Evolutionary conservation across 805 yeast species (phyloP).

Genomic region (Candida ficus): DNA sequence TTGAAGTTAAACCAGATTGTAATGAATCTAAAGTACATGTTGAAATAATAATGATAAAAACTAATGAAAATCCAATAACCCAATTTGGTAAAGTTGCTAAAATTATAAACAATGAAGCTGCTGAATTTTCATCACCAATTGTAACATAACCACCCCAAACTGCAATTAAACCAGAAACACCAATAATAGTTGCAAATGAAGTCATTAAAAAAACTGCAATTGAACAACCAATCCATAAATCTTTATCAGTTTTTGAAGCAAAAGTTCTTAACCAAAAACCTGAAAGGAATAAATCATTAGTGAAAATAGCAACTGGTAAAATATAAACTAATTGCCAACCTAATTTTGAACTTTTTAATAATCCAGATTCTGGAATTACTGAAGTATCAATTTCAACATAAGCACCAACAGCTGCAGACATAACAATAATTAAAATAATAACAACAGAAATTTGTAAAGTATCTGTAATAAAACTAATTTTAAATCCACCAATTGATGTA

Average conservation of each 20-base stretch:
- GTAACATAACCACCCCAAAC: constrained; percentile 79
- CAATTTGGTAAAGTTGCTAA: constrained; percentile 73
- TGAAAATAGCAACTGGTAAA: constrained; percentile 76
- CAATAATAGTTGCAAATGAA: constrained; percentile 63
- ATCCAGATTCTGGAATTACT: constrained; percentile 57
- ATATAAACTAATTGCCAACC: constrained; percentile 92
- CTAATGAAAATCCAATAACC: constrained; percentile 79
- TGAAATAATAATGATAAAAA: constrained; percentile 67
- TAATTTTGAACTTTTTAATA: constrained; percentile 59
- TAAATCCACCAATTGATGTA: constrained; percentile 85
- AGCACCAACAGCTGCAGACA: constrained; percentile 74
- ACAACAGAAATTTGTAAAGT: constrained; percentile 78
- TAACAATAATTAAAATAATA: constrained; percentile 58
- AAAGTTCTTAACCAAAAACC: constrained; percentile 95
- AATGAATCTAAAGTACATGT: constrained; percentile 87
- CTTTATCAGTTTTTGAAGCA: constrained; percentile 75
- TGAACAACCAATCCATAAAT: constrained; percentile 67
- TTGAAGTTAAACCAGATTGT: constrained; percentile 84
- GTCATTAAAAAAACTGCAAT: constrained; percentile 68
- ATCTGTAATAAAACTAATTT: constrained; percentile 83
- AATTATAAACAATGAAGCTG: constrained; percentile 67
- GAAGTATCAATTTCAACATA: constrained; percentile 56
- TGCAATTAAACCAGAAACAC: constrained; percentile 80
- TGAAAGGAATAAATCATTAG: constrained; percentile 85
- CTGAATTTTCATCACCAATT: constrained; percentile 43